Percentiles rank a stretch among this genome's conserved stretches.
Evolutionary conservation across 306 rosid species (phyloP).

Genomic region (Castanea mollissima): DNA sequence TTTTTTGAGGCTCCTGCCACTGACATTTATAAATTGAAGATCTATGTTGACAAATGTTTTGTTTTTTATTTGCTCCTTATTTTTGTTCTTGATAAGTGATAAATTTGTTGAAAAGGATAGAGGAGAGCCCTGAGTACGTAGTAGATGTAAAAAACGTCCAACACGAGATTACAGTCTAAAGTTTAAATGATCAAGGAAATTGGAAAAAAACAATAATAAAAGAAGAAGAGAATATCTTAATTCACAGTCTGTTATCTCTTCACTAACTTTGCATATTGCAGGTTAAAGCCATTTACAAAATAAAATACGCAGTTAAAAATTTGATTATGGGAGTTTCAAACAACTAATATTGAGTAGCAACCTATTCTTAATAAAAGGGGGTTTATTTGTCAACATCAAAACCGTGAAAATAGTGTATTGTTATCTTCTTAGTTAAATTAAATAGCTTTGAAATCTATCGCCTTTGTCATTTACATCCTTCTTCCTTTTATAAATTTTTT

Average conservation of each 20-base stretch:
- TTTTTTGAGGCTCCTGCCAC: slow-evolving; percentile 9
- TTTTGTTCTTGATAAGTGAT: not conserved
- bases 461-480: not conserved
- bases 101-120: not conserved
- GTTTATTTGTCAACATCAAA: slow-evolving; percentile 15
- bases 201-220: not conserved
- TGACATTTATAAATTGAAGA: not conserved
- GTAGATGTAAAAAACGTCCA: not conserved
- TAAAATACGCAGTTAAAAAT: not conserved
- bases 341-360: not conserved
- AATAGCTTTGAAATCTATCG: slow-evolving; percentile 9
- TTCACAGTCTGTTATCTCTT: not conserved
- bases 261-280: slow-evolving; percentile 1
- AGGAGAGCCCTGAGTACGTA: not conserved
- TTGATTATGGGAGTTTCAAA: slow-evolving; percentile 1
- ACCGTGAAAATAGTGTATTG: not conserved
- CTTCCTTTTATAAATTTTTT: not conserved
- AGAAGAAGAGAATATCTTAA: not conserved
- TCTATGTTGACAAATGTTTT: not conserved
- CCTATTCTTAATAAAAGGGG: not conserved
- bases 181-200: not conserved
- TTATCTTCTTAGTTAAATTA: not conserved
- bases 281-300: not conserved
- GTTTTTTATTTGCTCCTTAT: no score
- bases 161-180: not conserved